Conservation (phyloP, 106 monocot genomes). For the Gastrodia elata region DNA sequence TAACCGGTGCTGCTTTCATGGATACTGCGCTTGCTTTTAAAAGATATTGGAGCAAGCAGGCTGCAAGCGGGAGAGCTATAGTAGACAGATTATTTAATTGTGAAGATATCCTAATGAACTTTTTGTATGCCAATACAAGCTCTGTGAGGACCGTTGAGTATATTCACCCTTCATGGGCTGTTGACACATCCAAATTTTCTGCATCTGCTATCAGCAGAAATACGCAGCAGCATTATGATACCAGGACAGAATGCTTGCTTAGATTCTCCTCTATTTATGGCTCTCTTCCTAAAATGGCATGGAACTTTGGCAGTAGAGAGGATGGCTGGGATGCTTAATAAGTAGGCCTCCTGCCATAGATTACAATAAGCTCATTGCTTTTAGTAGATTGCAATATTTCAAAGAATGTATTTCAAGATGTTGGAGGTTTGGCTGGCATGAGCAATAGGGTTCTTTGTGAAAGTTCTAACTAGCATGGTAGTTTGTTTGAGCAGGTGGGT, state of each 20-base stretch:
- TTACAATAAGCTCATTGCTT: not conserved
- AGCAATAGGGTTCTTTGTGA: not conserved
- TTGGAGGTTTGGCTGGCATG: not conserved
- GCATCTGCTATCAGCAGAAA: constrained; percentile 40
- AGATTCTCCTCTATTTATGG: constrained; percentile 36
- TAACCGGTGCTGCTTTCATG: constrained; percentile 63
- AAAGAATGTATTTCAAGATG: not conserved
- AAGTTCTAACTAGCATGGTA: not conserved
- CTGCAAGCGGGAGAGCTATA: constrained; percentile 29
- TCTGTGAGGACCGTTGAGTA: constrained; percentile 41
- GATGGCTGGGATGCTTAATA: constrained; percentile 45
- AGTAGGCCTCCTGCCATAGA: not conserved
- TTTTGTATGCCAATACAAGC: constrained; percentile 35
- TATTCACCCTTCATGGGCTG: constrained; percentile 45
- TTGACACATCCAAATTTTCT: constrained; percentile 54
- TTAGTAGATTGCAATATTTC: not conserved
- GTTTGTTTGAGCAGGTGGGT: not conserved
- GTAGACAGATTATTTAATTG: constrained; percentile 46
- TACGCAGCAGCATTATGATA: constrained; percentile 36
- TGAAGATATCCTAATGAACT: constrained; percentile 54
- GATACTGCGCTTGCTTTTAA: constrained; percentile 38
- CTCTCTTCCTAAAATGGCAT: constrained; percentile 14
- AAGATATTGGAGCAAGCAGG: constrained; percentile 44
- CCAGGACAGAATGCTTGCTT: constrained; percentile 32
- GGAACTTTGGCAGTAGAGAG: constrained; percentile 26